These are phyloP conservation scores for Aspergillus versicolor DNA, from an alignment of 2,329 filamentous ascomycete genomes.

Conservation along the genomic window DNA sequence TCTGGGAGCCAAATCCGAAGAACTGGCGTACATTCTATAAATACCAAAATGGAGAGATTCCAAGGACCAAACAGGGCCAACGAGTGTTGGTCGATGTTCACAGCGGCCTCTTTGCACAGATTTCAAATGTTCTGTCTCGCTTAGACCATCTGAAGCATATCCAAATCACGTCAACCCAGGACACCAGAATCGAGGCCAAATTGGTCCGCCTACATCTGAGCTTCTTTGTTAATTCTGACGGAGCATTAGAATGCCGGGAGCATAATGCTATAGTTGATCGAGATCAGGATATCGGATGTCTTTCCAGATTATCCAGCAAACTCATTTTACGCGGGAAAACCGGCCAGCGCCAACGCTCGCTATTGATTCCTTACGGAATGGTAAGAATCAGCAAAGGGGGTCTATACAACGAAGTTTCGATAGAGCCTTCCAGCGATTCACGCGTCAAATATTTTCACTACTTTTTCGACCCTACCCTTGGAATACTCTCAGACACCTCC, in stretches of 20 bases:
- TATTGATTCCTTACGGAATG: constrained; percentile 28
- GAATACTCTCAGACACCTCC: constrained; percentile 17
- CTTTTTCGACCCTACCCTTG: constrained; percentile 3
- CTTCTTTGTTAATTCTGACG: constrained; percentile 39
- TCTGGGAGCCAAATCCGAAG: constrained; percentile 25
- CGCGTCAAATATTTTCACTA: constrained; percentile 23
- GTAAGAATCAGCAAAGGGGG: constrained; percentile 3
- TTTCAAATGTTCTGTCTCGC: constrained; percentile 33
- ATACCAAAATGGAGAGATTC: neutral
- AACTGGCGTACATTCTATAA: constrained; percentile 31
- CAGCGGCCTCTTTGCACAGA: constrained; percentile 33
- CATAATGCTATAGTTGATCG: constrained; percentile 20
- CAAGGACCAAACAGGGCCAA: constrained; percentile 1
- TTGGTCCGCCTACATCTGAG: constrained; percentile 49
- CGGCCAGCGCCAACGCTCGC: constrained; percentile 6
- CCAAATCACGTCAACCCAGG: constrained; percentile 28
- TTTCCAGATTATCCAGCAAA: constrained; percentile 25
- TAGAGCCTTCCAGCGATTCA: constrained; percentile 9
- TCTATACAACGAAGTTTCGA: constrained; percentile 19
- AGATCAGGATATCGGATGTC: constrained; percentile 23
- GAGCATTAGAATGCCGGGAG: constrained; percentile 18
- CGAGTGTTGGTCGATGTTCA: constrained; percentile 32
- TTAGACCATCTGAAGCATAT: constrained; percentile 40
- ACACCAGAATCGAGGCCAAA: constrained; percentile 28
- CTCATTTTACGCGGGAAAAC: constrained; percentile 19